Percentiles rank a stretch among this genome's conserved stretches.
These are phyloP conservation scores for Mycena latifolia DNA, from an alignment of 768 basidiomycete species.

Conservation along the genomic window DNA sequence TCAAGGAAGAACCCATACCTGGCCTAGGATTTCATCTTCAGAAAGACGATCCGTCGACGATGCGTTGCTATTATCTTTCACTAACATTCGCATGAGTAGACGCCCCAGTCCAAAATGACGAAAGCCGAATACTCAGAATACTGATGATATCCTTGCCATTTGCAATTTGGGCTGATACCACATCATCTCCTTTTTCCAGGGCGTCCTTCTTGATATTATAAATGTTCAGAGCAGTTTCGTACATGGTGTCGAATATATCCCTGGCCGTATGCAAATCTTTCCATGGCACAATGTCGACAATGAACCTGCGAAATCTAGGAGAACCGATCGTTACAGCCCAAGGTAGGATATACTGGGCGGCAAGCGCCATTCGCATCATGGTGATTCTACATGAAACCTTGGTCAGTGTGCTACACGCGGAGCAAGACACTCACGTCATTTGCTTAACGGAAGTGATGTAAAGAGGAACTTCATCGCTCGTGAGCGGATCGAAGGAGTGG, in stretches of 20 bases:
- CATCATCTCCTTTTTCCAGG: conserved; percentile 43
- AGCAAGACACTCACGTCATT: too few relatives aligned
- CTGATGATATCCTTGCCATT: conserved; percentile 47
- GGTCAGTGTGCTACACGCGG: too few relatives aligned
- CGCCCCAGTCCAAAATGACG: conserved; percentile 36
- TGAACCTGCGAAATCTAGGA: too few relatives aligned
- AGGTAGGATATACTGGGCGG: conserved; percentile 42
- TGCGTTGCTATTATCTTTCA: conserved; percentile 46
- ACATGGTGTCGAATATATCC: too few relatives aligned
- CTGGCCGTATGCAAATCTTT: too few relatives aligned
- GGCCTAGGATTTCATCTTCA: conserved; percentile 47
- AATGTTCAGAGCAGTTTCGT: conserved; percentile 46
- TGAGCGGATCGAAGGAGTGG: conserved; percentile 55
- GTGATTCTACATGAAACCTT: background rate
- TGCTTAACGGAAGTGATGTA: conserved; percentile 48
- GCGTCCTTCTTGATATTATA: conserved; percentile 50
- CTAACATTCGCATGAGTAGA: conserved; percentile 32
- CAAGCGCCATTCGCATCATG: conserved; percentile 20
- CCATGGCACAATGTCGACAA: too few relatives aligned
- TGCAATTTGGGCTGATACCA: conserved; percentile 44
- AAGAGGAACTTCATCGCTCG: conserved; percentile 45
- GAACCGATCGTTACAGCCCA: conserved; percentile 44
- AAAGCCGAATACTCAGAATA: conserved; percentile 46
- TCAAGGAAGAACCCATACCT: conserved; percentile 35
- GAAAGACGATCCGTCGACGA: too few relatives aligned